Evolutionary conservation across 495 filamentous ascomycete genomes (phyloP), one percentile per base, ranked within the genome.

Genomic region (Cercophora scortea): DNA sequence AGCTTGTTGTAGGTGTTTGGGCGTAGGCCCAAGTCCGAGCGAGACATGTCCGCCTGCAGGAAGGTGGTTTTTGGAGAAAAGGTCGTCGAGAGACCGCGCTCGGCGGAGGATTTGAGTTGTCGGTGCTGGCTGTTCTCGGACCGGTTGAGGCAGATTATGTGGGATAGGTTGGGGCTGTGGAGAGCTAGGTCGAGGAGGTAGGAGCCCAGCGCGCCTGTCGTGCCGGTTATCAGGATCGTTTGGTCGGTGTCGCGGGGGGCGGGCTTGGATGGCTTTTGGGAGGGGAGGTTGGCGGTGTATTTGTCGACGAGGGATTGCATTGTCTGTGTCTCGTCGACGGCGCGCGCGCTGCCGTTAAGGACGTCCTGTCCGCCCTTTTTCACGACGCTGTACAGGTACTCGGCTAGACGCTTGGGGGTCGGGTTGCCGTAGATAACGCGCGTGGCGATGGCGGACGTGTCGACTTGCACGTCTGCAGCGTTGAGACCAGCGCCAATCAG

Each of bases 131-230:
- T 70, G 47, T 79, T 68, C 15, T 61, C 52, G 8, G 63, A 49
- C 15, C 82, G 73, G 61, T 84, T 84, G 50, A 84, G 66, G 52
- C 79, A 84, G 56, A 76, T 68, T 39, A 84, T 63, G 51, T 75
- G 75, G 42, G 62, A 55, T 10, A 84, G 71, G 6, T 50, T 48
- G 0, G 70, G 64, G n/a, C 58, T 60, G 9, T 49, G 43, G 0
- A 70, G 48, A 13, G 80, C 67, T 4, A 62, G 38, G 51, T 77
- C 69, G 1, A 85, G 62, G 52, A 84, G 64, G 58, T 82, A 80
- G 1, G 72, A 77, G 5, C 83, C 82, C 7, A 86, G 55, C n/a
- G 71, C 70, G 18, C 81, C 82, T 1, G 82, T 84, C 0, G 76
- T 73, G 34, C 82, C 81, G 1, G 80, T 85, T 11, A 85, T 64